These are phyloP conservation scores for Colletotrichum endophyticum DNA, from an alignment of 2,329 filamentous ascomycete genomes.

Conservation along the genomic window DNA sequence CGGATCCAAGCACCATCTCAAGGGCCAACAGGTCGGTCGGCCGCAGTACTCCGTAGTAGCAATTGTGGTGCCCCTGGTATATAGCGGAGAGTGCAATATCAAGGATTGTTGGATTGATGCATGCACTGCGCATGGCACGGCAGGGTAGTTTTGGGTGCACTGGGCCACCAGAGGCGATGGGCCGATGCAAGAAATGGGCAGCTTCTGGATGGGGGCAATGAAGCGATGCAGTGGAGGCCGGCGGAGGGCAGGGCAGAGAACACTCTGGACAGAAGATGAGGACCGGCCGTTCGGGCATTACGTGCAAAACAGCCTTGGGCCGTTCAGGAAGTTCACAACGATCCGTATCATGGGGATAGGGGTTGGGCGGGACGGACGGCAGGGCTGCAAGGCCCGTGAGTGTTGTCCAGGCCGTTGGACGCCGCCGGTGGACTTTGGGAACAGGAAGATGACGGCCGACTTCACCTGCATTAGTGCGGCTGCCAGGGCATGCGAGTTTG, in stretches of 20 bases:
- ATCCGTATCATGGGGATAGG: not conserved
- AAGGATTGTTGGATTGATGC: not conserved
- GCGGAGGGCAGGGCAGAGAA: not conserved
- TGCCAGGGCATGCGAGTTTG: slow-evolving; percentile 3
- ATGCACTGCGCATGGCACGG: not conserved
- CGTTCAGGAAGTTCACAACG: not conserved
- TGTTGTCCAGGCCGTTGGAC: not conserved
- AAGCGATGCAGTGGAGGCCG: not conserved
- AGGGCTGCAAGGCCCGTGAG: not conserved
- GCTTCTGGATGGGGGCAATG: slow-evolving; percentile 1
- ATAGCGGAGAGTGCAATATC: not conserved
- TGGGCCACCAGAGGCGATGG: not conserved
- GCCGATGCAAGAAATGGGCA: not conserved
- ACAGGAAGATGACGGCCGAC: not conserved
- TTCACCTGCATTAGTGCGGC: slow-evolving; percentile 12
- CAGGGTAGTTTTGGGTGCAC: not conserved
- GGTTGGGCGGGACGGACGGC: not conserved
- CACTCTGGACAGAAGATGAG: not conserved
- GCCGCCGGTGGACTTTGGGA: not conserved
- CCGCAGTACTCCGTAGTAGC: not conserved
- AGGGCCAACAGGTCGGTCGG: not conserved
- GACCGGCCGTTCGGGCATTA: not conserved
- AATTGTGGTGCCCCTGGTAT: not conserved
- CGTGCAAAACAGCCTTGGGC: not conserved
- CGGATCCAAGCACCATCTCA: not conserved